Evolutionary conservation across 768 basidiomycete genomes (phyloP), one percentile per base, ranked within the genome.

Genomic region (Hypholoma sublateritium): DNA sequence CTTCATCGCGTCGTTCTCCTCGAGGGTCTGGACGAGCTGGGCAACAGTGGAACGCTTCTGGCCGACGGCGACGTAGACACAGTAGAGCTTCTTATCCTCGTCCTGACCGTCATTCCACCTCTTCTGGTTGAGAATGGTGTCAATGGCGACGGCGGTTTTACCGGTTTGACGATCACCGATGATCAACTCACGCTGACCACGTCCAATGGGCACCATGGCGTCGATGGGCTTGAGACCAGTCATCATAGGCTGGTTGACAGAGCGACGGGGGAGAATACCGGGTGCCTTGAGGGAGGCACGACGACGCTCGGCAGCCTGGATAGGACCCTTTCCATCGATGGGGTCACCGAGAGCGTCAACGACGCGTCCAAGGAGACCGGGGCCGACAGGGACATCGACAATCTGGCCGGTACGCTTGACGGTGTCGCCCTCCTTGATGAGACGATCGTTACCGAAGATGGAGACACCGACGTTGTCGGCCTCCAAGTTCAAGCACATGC

Each of bases 401-500:
- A 99, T 98, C 78, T 97, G 93, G 68, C 97, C 96, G 63, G 97
- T 99, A 75, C 97, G 95, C 84, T 97, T 99, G 84, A 99, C 97
- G 65, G 96, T 95, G 81, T 99, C 97, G 68, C 96, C 97, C 80
- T 98, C 97, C 86, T 95, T 95, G 87, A 98, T 98, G 81, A 89
- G 86, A 84, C 92, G 92, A 78, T 93, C 91, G 72, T 90, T 91
- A 85, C 89, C 91, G 84, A 99, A 99, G 82, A 98, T 95, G 81
- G 97, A 94, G 71, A 99, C 94, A 93, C 97, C 97, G 83, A 98
- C 96, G 70, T 98, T 98, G 88, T 98, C 97, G 78, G 96, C 94
- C 80, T 99, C 97, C 87, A 99, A 90, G 91, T 99, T 99, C 77
- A 99, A 79, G 78, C 95, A 98, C 97, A 99, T 99, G 84, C 97